Conservation (phyloP, 2,329 filamentous ascomycete genomes). For the Arthrobotrys sphaeroides region DNA sequence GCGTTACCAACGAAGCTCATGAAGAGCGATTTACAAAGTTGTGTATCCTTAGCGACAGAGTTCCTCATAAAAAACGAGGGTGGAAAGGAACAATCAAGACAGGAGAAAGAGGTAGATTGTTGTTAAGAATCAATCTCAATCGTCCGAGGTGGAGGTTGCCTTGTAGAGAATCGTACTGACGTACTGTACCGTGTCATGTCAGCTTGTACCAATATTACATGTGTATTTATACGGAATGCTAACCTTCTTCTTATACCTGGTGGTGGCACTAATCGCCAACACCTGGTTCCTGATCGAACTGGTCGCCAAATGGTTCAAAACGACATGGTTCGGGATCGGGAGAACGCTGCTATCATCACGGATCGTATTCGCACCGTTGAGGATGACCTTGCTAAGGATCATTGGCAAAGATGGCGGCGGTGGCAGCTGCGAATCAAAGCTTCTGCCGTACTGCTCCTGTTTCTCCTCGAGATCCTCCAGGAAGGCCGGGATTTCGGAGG, state of each 20-base stretch:
- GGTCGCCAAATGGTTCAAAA: slow-evolving; percentile 93
- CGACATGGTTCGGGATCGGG: slow-evolving; percentile 95
- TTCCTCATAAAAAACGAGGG: not conserved
- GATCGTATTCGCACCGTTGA: slow-evolving; percentile 89
- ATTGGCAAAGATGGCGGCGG: slow-evolving; percentile 85
- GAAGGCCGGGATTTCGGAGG: slow-evolving; percentile 80
- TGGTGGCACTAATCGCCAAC: slow-evolving; percentile 92
- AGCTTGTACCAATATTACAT: slow-evolving; percentile 47
- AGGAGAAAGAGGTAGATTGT: not conserved
- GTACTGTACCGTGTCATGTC: slow-evolving; percentile 70
- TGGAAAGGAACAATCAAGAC: not conserved
- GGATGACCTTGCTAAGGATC: slow-evolving; percentile 91
- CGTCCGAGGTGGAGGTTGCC: slow-evolving; percentile 65
- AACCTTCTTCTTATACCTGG: slow-evolving; percentile 96
- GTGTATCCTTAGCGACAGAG: not conserved
- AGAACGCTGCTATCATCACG: slow-evolving; percentile 98
- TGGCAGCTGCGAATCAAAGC: slow-evolving; percentile 62
- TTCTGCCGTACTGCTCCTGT: slow-evolving; percentile 74
- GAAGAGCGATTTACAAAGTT: slow-evolving; percentile 2
- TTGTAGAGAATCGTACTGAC: slow-evolving; percentile 98
- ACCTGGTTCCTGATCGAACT: slow-evolving; percentile 98
- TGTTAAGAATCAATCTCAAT: too few relatives aligned
- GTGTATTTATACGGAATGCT: not conserved
- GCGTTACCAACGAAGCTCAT: not conserved
- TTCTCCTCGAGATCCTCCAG: slow-evolving; percentile 85